A percentile compares a stretch with the other conserved stretches of the same genome.
Evolutionary conservation across 257 asterid species (phyloP).

Genomic region (Orobanche coerulescens): DNA sequence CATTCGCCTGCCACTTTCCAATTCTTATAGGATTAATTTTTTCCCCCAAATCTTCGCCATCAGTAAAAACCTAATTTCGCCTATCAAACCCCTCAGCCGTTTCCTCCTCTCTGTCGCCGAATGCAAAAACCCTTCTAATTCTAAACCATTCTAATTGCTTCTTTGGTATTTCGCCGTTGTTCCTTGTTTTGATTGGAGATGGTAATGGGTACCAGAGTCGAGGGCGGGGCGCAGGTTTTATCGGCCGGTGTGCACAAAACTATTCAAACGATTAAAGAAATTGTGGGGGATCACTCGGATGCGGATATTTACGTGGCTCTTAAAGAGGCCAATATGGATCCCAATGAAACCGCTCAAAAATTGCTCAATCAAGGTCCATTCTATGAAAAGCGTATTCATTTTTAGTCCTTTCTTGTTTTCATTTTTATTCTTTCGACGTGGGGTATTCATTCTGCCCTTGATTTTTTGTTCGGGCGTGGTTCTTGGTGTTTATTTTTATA

Average conservation of each 20-base stretch:
- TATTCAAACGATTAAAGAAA: conserved; percentile 74
- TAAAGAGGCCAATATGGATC: conserved; percentile 88
- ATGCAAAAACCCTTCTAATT: conserved; percentile 23
- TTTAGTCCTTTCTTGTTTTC: not conserved
- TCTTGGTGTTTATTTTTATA: not conserved
- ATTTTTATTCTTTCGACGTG: not conserved
- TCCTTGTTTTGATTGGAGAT: conserved; percentile 30
- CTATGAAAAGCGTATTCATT: not conserved
- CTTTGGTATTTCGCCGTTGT: not conserved
- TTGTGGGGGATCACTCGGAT: conserved; percentile 76
- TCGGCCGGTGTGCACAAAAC: conserved; percentile 78
- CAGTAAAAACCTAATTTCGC: conserved; percentile 27
- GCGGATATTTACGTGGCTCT: conserved; percentile 82
- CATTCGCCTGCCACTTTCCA: conserved; percentile 11
- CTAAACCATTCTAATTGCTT: conserved; percentile 11
- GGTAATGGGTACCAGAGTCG: conserved; percentile 57
- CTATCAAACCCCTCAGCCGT: conserved; percentile 38
- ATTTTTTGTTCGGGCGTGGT: conserved; percentile 2
- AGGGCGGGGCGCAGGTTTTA: conserved; percentile 57
- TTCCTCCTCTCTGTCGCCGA: conserved; percentile 23
- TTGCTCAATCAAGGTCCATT: conserved; percentile 74
- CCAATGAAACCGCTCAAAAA: conserved; percentile 87
- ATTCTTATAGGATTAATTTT: conserved; percentile 10
- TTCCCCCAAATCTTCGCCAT: conserved; percentile 32
- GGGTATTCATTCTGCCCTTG: not conserved